Evolutionary conservation across 2,329 filamentous ascomycete species (phyloP), one percentile per base, ranked within the genome.

Genomic region (Fusarium sambucinum): DNA sequence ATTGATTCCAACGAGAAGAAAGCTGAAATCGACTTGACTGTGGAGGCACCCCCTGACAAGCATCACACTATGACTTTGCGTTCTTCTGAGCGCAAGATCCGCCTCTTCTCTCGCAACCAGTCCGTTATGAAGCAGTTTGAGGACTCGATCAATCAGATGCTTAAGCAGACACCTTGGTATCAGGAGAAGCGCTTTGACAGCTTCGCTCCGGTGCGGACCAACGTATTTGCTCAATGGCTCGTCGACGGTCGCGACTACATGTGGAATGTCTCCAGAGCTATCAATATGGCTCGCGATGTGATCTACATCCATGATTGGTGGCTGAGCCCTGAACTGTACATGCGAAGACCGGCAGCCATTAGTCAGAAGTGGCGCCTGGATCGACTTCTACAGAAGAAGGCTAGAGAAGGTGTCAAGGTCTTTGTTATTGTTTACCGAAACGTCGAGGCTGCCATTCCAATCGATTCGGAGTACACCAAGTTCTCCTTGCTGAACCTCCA

Each of bases 231-330:
- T 3, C 94, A 97, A 75, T 98, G 95, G 94, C 87, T 99, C 11
- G 95, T 99, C 1, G 96, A 99, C 79, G 96, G 93, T 17, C 89
- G 96, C 71, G 96, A 99, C 77, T 96, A 98, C 83, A 98, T 98
- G 95, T 99, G 96, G 96, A 97, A 97, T 77, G 94, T 98, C 10
- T 98, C 95, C 13, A 89, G 95, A 68, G 96, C 96, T 14, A 96
- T 99, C 74, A 96, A 93, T 77, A 97, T 97, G 89, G 96, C 96
- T 11, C 93, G 93, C 74, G 96, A 98, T 81, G 95, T 98, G 65
- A 95, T 99, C 72, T 98, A 98, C 79, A 98, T 99, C 66, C 96
- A 99, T 77, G 96, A 98, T 79, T 99, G 96, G 96, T 99, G 96
- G 96, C 82, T 99, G 40, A 97, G 93, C 72, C 96, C 96, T 1